These are phyloP conservation scores for Panaeolus cyanescens DNA, from an alignment of 768 basidiomycete genomes.

Conservation along the genomic window DNA sequence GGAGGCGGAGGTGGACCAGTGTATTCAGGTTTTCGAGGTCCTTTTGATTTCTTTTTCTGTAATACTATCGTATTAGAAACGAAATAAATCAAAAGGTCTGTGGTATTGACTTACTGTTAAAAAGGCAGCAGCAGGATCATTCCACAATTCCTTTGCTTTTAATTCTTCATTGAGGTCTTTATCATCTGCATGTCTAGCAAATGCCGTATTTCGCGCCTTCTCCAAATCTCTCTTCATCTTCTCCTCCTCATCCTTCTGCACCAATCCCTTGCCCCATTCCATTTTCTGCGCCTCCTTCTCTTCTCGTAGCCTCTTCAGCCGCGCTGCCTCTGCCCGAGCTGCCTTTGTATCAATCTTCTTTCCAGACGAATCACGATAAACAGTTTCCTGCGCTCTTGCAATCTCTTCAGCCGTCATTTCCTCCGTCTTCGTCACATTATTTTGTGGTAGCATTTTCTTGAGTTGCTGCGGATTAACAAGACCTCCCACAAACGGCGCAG, in stretches of 20 bases:
- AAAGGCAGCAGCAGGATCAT: slow-evolving; percentile 97
- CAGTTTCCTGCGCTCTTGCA: slow-evolving; percentile 79
- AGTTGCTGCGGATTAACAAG: slow-evolving; percentile 77
- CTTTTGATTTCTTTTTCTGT: slow-evolving; percentile 76
- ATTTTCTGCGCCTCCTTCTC: slow-evolving; percentile 90
- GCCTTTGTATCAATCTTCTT: slow-evolving; percentile 88
- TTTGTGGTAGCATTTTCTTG: slow-evolving; percentile 57
- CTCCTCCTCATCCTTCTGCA: slow-evolving; percentile 83
- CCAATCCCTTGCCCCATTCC: slow-evolving; percentile 98
- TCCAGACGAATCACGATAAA: slow-evolving; percentile 91
- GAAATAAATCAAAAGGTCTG: not conserved
- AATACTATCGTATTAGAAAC: slow-evolving; percentile 2
- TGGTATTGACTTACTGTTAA: slow-evolving; percentile 61
- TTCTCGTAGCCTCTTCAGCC: slow-evolving; percentile 76
- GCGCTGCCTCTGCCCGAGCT: slow-evolving; percentile 81
- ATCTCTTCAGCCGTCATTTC: slow-evolving; percentile 52
- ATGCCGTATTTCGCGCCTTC: slow-evolving; percentile 61
- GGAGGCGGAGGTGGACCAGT: slow-evolving; percentile 86
- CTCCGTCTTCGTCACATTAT: slow-evolving; percentile 32
- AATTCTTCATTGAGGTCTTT: slow-evolving; percentile 82
- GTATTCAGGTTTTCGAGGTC: slow-evolving; percentile 83
- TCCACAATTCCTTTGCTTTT: slow-evolving; percentile 85
- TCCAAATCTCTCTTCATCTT: slow-evolving; percentile 64
- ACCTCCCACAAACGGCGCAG: slow-evolving; percentile 63
- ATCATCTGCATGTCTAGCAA: slow-evolving; percentile 85